Evolutionary conservation across 371 early-diverging fungal genomes (phyloP), one percentile per base, ranked within the genome.

Genomic region (Zychaea mexicana): DNA sequence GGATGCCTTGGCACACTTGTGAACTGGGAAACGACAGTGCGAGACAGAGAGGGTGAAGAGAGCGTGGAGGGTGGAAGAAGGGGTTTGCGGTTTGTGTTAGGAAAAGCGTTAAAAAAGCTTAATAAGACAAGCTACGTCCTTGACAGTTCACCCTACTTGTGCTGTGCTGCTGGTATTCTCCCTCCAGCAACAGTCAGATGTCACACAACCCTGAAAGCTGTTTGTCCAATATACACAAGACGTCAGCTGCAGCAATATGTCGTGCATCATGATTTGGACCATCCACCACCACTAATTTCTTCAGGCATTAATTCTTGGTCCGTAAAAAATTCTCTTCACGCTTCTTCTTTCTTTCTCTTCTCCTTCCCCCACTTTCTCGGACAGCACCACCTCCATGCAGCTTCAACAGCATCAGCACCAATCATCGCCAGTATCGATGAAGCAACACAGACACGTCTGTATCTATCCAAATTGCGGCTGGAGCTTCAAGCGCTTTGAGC

Each of bases 401-500:
- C 52, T 49, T 7, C 49, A 49, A 38, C 61, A 32, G 17, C 61
- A 61, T 26, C 60, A 62, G n/a, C 42, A 42, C 42, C 42, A 3
- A 42, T 7, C 42, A 46, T 38, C 30, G 33, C 30, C 46, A 9
- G 9, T n/a, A 49, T 49, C 53, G 2, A 33, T 42, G 22, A 65
- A 60, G 19, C 69, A 60, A 24, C 60, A 64, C 33, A 63, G 59
- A 58, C 82, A 82, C 46, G 68, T 76, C 17, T 82, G 82, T 65
- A 72, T 69, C 36, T 75, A 76, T 60, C 78, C 79, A 17, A 67
- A 75, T 10, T 83, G 83, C 33, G 71, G 74, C 8, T 78, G 77
- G 81, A 77, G 77, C 52, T 83, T 83, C 60, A 92, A 92, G 70
- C 81, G 93, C 17, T 86, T 78, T 70, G 93, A 94, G 64, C 92